Percentiles rank a stretch among this genome's conserved stretches.
Evolutionary conservation across 331 rosid genomes (phyloP).

Genomic region (Dryas integrifolia): DNA sequence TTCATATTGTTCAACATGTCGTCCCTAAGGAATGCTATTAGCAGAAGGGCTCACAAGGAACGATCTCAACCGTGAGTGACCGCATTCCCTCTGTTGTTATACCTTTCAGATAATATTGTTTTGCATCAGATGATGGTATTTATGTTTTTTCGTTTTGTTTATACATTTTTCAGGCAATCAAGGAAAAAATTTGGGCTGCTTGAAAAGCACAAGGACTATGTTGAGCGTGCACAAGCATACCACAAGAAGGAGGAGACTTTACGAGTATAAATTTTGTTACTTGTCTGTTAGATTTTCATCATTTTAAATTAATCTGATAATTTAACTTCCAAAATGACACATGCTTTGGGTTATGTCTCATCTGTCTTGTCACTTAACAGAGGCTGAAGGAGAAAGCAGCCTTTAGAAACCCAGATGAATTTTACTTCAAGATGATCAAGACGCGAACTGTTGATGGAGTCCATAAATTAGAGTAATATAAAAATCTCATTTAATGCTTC

Average conservation of each 20-base stretch:
- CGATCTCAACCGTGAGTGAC: conserved; percentile 77
- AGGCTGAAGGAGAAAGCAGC: conserved; percentile 72
- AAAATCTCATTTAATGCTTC: neutral
- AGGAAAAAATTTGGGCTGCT: conserved; percentile 70
- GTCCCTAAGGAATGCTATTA: conserved; percentile 65
- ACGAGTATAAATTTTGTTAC: conserved; percentile 37
- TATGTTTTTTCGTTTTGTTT: neutral
- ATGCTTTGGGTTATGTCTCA: neutral
- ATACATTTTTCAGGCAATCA: conserved; percentile 38
- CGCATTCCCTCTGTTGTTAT: neutral
- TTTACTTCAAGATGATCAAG: conserved; percentile 70
- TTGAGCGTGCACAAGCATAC: conserved; percentile 65
- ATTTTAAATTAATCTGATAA: neutral
- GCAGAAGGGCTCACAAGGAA: conserved; percentile 80
- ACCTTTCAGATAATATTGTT: neutral
- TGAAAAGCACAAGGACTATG: conserved; percentile 89
- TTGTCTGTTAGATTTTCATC: neutral
- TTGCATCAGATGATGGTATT: neutral
- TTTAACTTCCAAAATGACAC: neutral
- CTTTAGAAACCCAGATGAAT: conserved; percentile 71
- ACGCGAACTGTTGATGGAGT: conserved; percentile 61
- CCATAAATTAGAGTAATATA: conserved; percentile 53
- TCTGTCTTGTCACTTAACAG: conserved; percentile 28
- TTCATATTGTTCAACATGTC: conserved; percentile 42
- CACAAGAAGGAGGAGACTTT: conserved; percentile 66